Evolutionary conservation across 768 basidiomycete genomes (phyloP), one percentile per base, ranked within the genome.

Genomic region (Mycena rosella): DNA sequence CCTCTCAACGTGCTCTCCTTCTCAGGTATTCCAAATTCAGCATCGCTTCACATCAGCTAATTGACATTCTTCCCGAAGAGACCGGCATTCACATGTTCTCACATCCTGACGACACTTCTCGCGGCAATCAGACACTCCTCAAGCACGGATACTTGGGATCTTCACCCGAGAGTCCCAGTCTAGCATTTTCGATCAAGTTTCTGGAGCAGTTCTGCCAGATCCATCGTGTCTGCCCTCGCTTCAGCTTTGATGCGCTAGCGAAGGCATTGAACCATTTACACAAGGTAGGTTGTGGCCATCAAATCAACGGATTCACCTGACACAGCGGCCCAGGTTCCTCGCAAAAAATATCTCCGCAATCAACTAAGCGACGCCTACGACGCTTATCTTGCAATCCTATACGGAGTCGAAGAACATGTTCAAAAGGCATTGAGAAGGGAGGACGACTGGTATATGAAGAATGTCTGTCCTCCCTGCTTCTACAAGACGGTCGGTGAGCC

Each of bases 151-250:
- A 38, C 24, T 24, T 54, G 20, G 53, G 34, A 4, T 54, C 17
- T 10, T 30, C 53, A 2, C 22, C 53, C 22, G 34, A 38, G 2
- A 34, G 40, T 13, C 53, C 53, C 8, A 3, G 5, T 1, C 20
- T 72, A 2, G 76, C 75, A 0, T 51, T 77, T n/a, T 60, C 66
- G 0, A 45, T 76, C 42, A 44, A 38, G 9, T 47, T 68, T 0
- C 65, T 78, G 5, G 71, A 74, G 22, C 47, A 69, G 1, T 78
- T 76, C 47, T 69, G 69, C 15, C 78, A 78, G 52, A 32, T 69
- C 6, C 74, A 75, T 52, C 63, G 72, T 0, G 67, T 65, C 1
- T 76, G 75, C 48, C 76, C 77, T 0, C 67, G 70, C 1, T 67
- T 76, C 47, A 76, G 73, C 49, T 65, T 78, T 7, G 71, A 76